phyloP scores from a whole-genome alignment of 208 protist genomes.

The Angomonas desouzai region DNA sequence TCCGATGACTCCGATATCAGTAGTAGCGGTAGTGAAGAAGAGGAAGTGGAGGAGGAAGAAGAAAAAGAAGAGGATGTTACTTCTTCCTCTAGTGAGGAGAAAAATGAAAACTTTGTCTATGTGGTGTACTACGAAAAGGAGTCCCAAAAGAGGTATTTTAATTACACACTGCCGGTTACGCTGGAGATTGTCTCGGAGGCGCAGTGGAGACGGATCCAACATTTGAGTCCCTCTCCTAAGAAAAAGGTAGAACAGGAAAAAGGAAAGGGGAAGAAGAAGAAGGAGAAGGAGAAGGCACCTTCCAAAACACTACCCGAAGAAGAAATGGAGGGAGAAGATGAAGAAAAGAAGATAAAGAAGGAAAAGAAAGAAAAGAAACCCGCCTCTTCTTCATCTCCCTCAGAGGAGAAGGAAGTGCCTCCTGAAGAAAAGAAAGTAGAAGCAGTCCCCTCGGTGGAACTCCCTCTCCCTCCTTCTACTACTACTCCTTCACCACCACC shows the following conservation, averaged over 20 bases:
- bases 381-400: not conserved
- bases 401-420: not conserved
- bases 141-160: not conserved
- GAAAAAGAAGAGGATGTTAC: not conserved
- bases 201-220: not conserved
- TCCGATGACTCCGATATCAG: not conserved
- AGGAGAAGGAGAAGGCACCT: not conserved
- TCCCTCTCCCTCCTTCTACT: no score
- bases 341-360: not conserved
- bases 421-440: no score
- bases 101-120: constrained; percentile 1
- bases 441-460: no score
- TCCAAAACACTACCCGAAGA: not conserved
- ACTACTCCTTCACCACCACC: not conserved
- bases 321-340: not conserved
- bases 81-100: constrained; percentile 4
- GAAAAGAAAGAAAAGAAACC: not conserved
- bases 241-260: not conserved
- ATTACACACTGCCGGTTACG: constrained; percentile 12
- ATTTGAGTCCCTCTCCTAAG: not conserved
- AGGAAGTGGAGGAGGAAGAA: constrained; percentile 15
- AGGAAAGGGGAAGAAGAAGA: constrained; percentile 2
- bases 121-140: not conserved
- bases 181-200: constrained; percentile 4
- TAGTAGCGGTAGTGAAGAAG: not conserved